phyloP scores from a whole-genome alignment of 352 stramenopile genomes.

The Globisporangium rhizosaccharum region DNA sequence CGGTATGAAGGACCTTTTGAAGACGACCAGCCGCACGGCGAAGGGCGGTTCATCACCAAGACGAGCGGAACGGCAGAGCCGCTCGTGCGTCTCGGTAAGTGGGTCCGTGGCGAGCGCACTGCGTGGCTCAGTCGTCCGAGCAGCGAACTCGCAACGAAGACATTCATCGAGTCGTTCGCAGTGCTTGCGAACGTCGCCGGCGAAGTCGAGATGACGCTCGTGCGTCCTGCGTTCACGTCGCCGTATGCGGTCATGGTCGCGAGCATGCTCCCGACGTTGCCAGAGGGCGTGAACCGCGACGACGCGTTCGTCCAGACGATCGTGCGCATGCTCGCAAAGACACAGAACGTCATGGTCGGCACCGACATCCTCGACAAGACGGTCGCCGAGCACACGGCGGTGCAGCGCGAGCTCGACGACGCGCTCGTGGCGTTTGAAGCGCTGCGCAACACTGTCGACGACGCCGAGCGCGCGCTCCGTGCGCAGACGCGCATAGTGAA shows the following conservation, averaged over 20 bases:
- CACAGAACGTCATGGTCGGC: constrained; percentile 67
- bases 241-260: constrained; percentile 82
- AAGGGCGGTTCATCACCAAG: constrained; percentile 60
- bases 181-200: constrained; percentile 30
- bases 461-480: constrained; percentile 36
- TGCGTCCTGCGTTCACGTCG: constrained; percentile 59
- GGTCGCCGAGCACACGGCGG: constrained; percentile 26
- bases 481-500: constrained; percentile 21
- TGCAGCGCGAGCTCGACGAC: constrained; percentile 21
- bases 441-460: constrained; percentile 49
- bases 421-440: constrained; percentile 26
- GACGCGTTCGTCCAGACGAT: constrained; percentile 71
- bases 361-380: constrained; percentile 59
- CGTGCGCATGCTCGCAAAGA: constrained; percentile 68
- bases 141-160: constrained; percentile 61
- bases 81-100: constrained; percentile 55
- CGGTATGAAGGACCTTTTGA: constrained; percentile 88
- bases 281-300: constrained; percentile 54
- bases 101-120: constrained; percentile 55
- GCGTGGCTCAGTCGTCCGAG: constrained; percentile 68
- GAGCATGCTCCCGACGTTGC: constrained; percentile 60
- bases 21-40: constrained; percentile 80
- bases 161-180: constrained; percentile 75
- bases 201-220: constrained; percentile 60
- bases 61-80: constrained; percentile 32